These are phyloP conservation scores for Coleophoma crateriformis DNA, from an alignment of 2,329 filamentous ascomycete species.

Conservation along the genomic window DNA sequence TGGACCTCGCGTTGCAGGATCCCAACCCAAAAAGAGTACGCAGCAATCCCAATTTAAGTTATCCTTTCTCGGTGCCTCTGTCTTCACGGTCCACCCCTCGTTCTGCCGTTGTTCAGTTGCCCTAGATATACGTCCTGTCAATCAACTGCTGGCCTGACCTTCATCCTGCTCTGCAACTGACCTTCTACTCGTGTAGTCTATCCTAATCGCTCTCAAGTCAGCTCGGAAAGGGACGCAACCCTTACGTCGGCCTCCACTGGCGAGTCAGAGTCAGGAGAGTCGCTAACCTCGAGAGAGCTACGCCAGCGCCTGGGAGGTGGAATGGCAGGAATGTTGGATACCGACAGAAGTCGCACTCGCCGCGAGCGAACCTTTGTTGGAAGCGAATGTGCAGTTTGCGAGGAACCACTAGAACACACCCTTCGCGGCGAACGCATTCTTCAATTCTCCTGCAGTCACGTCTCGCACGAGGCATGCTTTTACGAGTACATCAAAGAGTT, in stretches of 20 bases:
- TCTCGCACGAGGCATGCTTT: conserved; percentile 96
- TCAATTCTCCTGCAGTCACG: conserved; percentile 94
- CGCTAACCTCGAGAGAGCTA: conserved; percentile 13
- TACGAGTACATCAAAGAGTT: conserved; percentile 97
- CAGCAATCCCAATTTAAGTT: conserved; percentile 5
- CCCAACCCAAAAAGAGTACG: conserved; percentile 22
- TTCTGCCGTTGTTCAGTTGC: not conserved
- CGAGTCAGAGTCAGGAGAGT: conserved; percentile 8
- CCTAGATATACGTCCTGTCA: not conserved
- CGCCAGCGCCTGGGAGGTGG: conserved; percentile 21
- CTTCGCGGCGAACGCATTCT: conserved; percentile 89
- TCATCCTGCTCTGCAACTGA: not conserved
- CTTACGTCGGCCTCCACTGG: not conserved
- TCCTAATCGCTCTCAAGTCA: not conserved
- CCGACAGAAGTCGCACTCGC: conserved; percentile 72
- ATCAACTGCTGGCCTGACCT: not conserved
- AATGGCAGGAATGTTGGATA: conserved; percentile 63
- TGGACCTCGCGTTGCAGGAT: conserved; percentile 24
- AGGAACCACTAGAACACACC: conserved; percentile 94
- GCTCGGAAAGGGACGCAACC: not conserved
- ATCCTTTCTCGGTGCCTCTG: not conserved
- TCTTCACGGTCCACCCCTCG: not conserved
- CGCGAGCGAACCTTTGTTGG: conserved; percentile 94
- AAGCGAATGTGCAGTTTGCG: conserved; percentile 90
- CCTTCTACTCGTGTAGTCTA: conserved; percentile 4